A percentile compares a stretch with the other conserved stretches of the same genome.
Evolutionary conservation across 306 rosid genomes (phyloP).

Genomic region (Cucumis hystrix): DNA sequence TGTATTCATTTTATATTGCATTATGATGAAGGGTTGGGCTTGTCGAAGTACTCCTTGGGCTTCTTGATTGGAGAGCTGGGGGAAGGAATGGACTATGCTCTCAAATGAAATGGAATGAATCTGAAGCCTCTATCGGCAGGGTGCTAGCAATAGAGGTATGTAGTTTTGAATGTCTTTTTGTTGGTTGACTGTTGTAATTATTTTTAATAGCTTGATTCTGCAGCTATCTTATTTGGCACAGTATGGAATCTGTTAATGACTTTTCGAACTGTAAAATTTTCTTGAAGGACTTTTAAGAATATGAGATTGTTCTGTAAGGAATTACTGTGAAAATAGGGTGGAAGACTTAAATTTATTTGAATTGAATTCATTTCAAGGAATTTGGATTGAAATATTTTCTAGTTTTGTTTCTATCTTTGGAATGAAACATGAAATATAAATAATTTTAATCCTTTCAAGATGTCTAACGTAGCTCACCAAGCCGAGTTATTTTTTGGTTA

Average conservation of each 20-base stretch:
- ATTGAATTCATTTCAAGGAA: not conserved
- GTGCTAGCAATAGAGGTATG: conserved; percentile 97
- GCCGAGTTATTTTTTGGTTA: not conserved
- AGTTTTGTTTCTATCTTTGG: not conserved
- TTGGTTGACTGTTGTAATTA: not conserved
- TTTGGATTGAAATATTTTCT: not conserved
- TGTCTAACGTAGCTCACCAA: not conserved
- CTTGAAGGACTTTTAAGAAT: not conserved
- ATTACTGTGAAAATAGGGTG: not conserved
- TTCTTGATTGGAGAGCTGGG: conserved; percentile 99
- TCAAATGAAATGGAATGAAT: conserved; percentile 99
- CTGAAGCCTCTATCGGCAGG: conserved; percentile 97
- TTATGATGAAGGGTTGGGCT: conserved; percentile 80
- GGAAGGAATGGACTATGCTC: conserved; percentile 90
- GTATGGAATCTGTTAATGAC: not conserved
- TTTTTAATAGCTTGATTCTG: not conserved
- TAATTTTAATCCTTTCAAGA: not conserved
- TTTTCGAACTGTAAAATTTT: not conserved
- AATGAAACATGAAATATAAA: not conserved
- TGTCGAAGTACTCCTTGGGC: conserved; percentile 96
- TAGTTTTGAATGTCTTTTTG: not conserved
- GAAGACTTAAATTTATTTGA: not conserved
- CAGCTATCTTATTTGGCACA: not conserved
- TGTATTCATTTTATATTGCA: conserved; percentile 11
- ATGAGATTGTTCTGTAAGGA: not conserved